Base-by-base conservation (phyloP, 1,284 basidiomycete genomes). In the Cystobasidium slooffiae region DNA sequence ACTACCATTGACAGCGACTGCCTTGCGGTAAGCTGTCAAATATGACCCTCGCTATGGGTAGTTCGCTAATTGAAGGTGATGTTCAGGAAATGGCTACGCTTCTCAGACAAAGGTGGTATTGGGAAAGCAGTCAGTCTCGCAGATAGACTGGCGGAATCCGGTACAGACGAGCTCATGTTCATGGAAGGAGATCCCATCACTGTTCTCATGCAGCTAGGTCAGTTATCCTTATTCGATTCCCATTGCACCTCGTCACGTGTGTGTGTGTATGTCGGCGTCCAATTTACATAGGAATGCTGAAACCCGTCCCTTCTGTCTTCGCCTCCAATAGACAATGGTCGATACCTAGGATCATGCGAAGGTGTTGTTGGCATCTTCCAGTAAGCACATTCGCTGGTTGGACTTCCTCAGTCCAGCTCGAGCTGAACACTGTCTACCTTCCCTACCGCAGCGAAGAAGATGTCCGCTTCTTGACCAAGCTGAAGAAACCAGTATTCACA, bases 401-500 rank as follows among this genome's bases (percentile, higher is more conserved):
- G 10, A 55, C 22, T 47, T 22, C 8, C 64, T 9, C 12, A 24
- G 7, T 37, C 1, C 51, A 24, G 44, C 37, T 31, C 44, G 24
- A 44, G 44, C 49, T 65, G 12, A 43, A 61, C 56, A 12, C 16
- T 31, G n/a, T 39, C 37, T 31, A 16, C 12, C 10, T n/a, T 39
- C 31, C 6, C 44, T 51, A 6, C 22, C 8, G 10, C 55, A 69
- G 68, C 55, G 68, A 62, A 49, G 43, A n/a, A n/a, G 69, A 72
- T 55, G 69, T 72, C 20, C 59, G 51, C 3, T 74, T 74, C 52
- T 9, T 46, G 14, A 58, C 72, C 22, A 74, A 68, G 44, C 44
- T 74, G 61, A 74, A 74, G 52, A 74, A 74, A 47, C 63, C 72
- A 10, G 72, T 74, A 18, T 74, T 74, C 49, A 74, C 64, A 4